A percentile compares a stretch with the other conserved stretches of the same genome.
These are phyloP conservation scores for Athelia psychrophila DNA, from an alignment of 1,284 basidiomycete species.

Conservation along the genomic window DNA sequence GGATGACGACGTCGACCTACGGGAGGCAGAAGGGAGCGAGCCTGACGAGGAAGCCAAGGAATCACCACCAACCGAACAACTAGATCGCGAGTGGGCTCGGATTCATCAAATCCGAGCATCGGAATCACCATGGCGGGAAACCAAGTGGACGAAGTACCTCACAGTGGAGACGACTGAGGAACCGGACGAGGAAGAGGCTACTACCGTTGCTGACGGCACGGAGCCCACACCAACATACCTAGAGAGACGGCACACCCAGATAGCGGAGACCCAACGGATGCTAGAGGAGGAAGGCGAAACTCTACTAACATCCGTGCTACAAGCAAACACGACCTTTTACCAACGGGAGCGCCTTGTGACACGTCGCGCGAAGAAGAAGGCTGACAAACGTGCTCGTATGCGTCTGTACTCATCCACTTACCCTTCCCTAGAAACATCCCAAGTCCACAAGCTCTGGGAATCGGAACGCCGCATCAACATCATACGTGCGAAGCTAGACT, in stretches of 20 bases:
- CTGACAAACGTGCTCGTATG: neutral
- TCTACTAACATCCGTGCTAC: neutral
- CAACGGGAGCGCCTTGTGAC: neutral
- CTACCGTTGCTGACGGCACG: neutral
- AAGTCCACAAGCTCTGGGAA: neutral
- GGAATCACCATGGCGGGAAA: neutral
- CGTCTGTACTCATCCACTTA: neutral
- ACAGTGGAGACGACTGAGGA: neutral
- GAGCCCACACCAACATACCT: neutral
- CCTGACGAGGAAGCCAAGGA: neutral
- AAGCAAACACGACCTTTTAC: neutral
- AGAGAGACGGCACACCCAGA: neutral
- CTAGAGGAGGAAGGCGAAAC: neutral
- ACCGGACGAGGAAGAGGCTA: too few species aligned
- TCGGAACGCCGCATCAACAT: neutral
- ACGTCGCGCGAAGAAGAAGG: neutral
- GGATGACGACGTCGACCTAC: too few species aligned
- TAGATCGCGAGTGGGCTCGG: neutral
- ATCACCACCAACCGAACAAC: neutral
- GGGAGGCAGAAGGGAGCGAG: too few species aligned
- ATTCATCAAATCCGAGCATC: neutral
- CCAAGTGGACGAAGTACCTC: neutral
- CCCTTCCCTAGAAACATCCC: neutral
- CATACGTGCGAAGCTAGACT: neutral
- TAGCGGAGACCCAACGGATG: neutral